Conservation (phyloP, 495 filamentous ascomycete genomes). For the Talaromyces proteolyticus region DNA sequence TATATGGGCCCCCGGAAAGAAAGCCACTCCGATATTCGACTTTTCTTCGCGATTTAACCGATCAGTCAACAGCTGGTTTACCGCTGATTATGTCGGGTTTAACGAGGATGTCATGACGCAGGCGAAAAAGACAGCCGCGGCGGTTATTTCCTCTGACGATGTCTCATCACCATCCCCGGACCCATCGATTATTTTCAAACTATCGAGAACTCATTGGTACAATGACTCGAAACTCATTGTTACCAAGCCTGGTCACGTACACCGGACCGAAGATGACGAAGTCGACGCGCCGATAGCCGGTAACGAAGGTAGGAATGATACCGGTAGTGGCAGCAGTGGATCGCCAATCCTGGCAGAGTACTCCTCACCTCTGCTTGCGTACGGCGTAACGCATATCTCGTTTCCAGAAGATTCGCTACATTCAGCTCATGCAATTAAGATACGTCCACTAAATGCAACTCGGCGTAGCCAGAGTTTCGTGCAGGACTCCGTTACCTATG, state of each 20-base stretch:
- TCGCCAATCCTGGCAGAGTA: conserved; percentile 1
- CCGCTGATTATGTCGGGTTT: conserved; percentile 1
- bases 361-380: conserved; percentile 2
- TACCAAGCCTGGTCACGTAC: not conserved
- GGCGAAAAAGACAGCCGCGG: not conserved
- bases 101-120: conserved; percentile 5
- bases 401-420: conserved; percentile 4
- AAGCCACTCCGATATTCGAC: conserved; percentile 3
- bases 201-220: conserved; percentile 5
- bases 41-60: conserved; percentile 3
- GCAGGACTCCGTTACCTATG: conserved; percentile 4
- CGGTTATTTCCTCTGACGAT: not conserved
- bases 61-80: conserved; percentile 1
- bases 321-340: too few species aligned
- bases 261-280: not conserved
- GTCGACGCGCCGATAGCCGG: not conserved
- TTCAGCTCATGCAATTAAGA: conserved; percentile 2
- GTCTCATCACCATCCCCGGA: not conserved
- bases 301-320: not conserved
- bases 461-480: conserved; percentile 5
- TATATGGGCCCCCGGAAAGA: conserved; percentile 6
- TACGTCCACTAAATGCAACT: conserved; percentile 5
- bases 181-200: conserved; percentile 5
- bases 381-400: conserved; percentile 3
- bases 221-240: conserved; percentile 3